Evolutionary conservation across 345 rosid genomes (phyloP).

Genomic region (Schrenkiella parvula): DNA sequence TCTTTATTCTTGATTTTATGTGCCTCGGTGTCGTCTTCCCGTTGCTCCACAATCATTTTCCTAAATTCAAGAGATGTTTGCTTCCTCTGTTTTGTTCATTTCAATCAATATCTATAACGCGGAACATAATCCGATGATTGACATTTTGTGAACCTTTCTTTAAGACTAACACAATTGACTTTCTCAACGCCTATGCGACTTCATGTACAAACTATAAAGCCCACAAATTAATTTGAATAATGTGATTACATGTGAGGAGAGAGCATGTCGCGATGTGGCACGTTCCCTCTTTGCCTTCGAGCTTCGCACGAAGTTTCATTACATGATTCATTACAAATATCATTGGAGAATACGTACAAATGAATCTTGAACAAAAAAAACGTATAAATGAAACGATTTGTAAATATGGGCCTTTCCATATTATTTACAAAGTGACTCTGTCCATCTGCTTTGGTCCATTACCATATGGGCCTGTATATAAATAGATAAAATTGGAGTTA

Average conservation of each 20-base stretch:
- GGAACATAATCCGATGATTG: not conserved
- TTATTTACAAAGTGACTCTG: too few relatives aligned
- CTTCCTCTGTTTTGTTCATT: constrained; percentile 7
- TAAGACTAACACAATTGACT: not conserved
- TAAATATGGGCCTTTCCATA: too few relatives aligned
- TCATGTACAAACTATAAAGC: not conserved
- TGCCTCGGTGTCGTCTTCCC: constrained; percentile 18
- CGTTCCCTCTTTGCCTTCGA: constrained; percentile 10
- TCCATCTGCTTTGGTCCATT: not conserved
- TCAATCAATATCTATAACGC: constrained; percentile 4
- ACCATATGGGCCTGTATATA: not conserved
- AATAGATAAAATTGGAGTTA: not conserved
- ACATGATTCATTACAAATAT: too few relatives aligned
- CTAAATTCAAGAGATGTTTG: constrained; percentile 8
- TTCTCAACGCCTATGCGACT: not conserved
- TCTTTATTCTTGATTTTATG: not conserved
- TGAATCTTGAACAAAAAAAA: not conserved
- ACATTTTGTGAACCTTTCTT: not conserved
- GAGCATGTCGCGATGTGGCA: constrained; percentile 5
- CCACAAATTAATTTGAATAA: not conserved
- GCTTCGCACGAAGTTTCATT: constrained; percentile 28
- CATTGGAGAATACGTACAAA: not conserved
- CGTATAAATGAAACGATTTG: not conserved
- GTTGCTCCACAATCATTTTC: constrained; percentile 7
- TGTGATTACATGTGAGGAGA: constrained; percentile 10